Evolutionary conservation across 163 green algal species (phyloP).

Genomic region (Prototheca stagnorum): DNA sequence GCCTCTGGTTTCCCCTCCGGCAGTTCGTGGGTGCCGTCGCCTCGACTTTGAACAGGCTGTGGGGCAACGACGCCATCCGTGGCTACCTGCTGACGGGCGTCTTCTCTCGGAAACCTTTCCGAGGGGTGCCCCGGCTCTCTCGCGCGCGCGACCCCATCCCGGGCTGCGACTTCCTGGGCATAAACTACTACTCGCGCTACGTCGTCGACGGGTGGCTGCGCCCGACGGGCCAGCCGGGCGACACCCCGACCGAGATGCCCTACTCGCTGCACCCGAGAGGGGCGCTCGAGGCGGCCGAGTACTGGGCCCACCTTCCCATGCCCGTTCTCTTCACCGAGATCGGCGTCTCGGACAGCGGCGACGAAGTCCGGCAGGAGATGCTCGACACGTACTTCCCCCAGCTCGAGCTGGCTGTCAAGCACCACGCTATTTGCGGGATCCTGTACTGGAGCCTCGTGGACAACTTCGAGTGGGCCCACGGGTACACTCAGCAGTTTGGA

Average conservation of each 20-base stretch:
- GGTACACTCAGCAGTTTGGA: too few species aligned
- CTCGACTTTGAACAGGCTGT: conserved; percentile 17
- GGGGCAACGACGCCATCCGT: conserved; percentile 52
- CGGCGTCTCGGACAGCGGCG: conserved; percentile 44
- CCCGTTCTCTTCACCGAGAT: conserved; percentile 76
- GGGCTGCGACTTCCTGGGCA: conserved; percentile 49
- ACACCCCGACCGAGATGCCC: conserved; percentile 76
- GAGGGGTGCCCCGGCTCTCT: conserved; percentile 7
- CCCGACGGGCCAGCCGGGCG: conserved; percentile 26
- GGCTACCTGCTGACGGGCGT: conserved; percentile 53
- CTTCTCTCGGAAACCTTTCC: conserved; percentile 40
- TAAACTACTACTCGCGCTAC: conserved; percentile 66
- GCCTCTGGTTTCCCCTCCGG: conserved; percentile 12
- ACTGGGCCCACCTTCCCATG: conserved; percentile 25
- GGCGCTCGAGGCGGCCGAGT: conserved; percentile 27
- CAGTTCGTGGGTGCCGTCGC: conserved; percentile 28
- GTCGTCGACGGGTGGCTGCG: conserved; percentile 36
- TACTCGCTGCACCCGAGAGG: conserved; percentile 39
- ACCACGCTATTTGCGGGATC: conserved; percentile 39
- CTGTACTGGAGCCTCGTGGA: conserved; percentile 25
- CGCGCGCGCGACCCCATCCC: conserved; percentile 11
- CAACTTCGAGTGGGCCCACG: conserved; percentile 29
- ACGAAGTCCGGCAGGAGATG: conserved; percentile 30
- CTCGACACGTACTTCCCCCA: conserved; percentile 36
- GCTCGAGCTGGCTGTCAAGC: conserved; percentile 36